Conservation (phyloP, 148 eudicot genomes). For the Amaranthus palmeri region DNA sequence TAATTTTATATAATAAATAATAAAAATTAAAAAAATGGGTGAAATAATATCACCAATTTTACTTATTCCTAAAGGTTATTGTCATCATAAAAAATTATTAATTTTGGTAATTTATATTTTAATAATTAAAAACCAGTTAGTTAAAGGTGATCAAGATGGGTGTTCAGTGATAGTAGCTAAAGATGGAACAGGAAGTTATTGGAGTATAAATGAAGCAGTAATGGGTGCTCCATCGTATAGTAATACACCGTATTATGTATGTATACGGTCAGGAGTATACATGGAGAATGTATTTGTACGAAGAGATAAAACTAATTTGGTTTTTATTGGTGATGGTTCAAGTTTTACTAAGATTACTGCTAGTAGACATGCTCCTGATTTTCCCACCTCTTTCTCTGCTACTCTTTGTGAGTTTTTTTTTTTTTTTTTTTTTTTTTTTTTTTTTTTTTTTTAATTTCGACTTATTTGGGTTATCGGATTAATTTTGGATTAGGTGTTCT, state of each 20-base stretch:
- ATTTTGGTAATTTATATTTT: too few species aligned
- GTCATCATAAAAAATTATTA: too few species aligned
- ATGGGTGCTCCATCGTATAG: constrained; percentile 9
- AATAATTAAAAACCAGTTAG: too few species aligned
- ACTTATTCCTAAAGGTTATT: too few species aligned
- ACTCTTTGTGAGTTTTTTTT: neutral
- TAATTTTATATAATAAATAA: too few species aligned
- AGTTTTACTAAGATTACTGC: neutral
- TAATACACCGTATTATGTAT: neutral
- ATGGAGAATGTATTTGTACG: constrained; percentile 10
- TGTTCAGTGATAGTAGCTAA: constrained; percentile 10
- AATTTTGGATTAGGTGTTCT: too few species aligned
- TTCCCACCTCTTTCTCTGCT: constrained; percentile 4
- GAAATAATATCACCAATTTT: too few species aligned
- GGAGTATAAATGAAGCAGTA: constrained; percentile 5
- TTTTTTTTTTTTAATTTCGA: neutral
- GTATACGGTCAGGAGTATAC: neutral
- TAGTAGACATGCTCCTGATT: neutral
- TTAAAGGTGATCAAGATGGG: neutral
- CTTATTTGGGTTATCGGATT: neutral
- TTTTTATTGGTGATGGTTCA: neutral
- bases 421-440: neutral
- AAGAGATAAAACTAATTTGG: constrained; percentile 4
- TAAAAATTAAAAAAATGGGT: too few species aligned
- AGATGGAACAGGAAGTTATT: constrained; percentile 1